Base-by-base conservation (phyloP, 2,329 filamentous ascomycete species). In the Teratosphaeria gauchensis region DNA sequence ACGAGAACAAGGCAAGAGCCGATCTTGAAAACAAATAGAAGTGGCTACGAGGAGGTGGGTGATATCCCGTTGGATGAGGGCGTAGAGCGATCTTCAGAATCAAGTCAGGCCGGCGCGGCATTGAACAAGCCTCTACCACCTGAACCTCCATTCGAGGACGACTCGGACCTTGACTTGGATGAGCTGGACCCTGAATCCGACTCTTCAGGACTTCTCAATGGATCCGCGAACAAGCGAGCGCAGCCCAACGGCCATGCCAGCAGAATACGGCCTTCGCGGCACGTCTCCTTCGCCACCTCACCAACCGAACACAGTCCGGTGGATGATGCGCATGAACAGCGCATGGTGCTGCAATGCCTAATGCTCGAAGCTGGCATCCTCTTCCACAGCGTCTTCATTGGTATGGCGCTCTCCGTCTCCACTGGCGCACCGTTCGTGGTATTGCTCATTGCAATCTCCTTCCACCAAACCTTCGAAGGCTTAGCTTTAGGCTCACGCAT, bases 361-460 rank as follows among this genome's bases (percentile, higher is more conserved):
- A 79, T 91, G 2, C 80, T 91, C 4, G 88, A 91, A 72, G 85
- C 87, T 58, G 88, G 88, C 61, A 91, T 91, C 63, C 77, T 91
- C 11, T 91, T 91, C 70, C 88, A 91, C 74, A 88, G 84, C 61
- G 81, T 91, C 60, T 89, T 89, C 70, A 86, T 89, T 58, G 86
- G 86, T 59, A 87, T 89, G 79, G 87, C 87, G 0, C 74, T 89
- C 30, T 86, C 84, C 30, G 86, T 89, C 63, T 85, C 85, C 21
- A 82, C 82, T 1, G 83, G 87, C 1, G 75, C 77, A 5, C 82
- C 84, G 3, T 89, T 88, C 70, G 72, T 85, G 58, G 77, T 89
- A 30, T 78, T 89, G 3, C 77, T 89, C 7, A 75, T 88, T 54
- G 86, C 86, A 61, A 88, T 89, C 59, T 74, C 85, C 33, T 89